Percentiles rank a stretch among this genome's conserved stretches.
Evolutionary conservation across 805 yeast genomes (phyloP).

Genomic region (Saturnispora serradocipensis): DNA sequence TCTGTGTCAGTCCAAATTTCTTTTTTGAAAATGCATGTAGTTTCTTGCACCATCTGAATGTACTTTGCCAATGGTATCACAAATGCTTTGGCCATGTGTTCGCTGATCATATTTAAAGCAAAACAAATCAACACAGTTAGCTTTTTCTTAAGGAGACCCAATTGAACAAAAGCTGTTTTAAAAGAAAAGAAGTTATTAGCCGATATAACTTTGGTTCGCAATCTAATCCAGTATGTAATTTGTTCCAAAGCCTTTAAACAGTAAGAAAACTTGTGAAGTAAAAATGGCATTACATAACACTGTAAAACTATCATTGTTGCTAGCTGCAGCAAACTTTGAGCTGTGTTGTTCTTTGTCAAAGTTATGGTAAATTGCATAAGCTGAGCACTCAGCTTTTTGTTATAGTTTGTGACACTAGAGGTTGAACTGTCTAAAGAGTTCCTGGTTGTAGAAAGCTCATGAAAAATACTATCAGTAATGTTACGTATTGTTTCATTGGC

Average conservation of each 20-base stretch:
- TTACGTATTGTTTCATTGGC: background rate
- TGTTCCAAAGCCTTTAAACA: background rate
- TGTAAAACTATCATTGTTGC: background rate
- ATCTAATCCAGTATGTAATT: too few species aligned
- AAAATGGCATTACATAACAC: background rate
- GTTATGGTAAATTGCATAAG: background rate
- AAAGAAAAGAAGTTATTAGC: too few species aligned
- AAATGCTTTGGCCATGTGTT: background rate
- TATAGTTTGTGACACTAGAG: background rate
- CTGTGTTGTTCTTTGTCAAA: background rate
- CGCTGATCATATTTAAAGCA: too few species aligned
- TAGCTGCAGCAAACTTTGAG: background rate
- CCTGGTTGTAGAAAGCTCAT: background rate
- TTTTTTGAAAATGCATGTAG: conserved; percentile 1
- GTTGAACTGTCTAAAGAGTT: background rate
- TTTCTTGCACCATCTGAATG: background rate
- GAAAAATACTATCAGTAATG: background rate
- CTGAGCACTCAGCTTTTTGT: background rate
- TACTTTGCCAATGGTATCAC: background rate
- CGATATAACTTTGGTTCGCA: background rate
- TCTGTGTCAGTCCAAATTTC: background rate
- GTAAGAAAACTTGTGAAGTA: background rate
- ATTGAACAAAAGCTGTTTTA: too few species aligned
- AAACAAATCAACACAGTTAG: background rate
- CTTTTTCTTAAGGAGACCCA: background rate